Base-by-base conservation (phyloP, 352 stramenopile species). In the Globisporangium canariense region DNA sequence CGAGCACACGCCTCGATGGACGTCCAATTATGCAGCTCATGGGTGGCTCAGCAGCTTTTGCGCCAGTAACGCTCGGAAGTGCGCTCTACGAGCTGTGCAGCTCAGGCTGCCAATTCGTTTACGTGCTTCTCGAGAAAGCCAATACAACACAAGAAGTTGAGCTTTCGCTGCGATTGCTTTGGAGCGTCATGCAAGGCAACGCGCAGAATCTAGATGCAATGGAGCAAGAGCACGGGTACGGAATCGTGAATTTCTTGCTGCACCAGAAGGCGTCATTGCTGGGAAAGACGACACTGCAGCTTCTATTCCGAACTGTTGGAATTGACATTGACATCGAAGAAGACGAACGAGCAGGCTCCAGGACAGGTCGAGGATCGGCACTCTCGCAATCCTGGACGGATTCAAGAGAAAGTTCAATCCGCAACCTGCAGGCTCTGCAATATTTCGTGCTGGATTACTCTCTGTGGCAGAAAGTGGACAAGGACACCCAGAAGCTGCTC, bases 361-460 rank as follows among this genome's bases (percentile, higher is more conserved):
- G n/a, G 41, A 18, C 43, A n/a, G 40, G 62, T 65, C 22, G 20
- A 16, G 16, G 16, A 7, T 53, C 41, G 25, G 20, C n/a, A 18
- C 25, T 52, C n/a, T 52, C 14, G 40, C 58, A 72, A 43, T 8
- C 46, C 1, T n/a, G 32, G 1, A 38, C 11, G 5, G 40, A 51
- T 8, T 8, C 38, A 3, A 38, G 49, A 9, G 75, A 88, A 28
- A 80, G 73, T 66, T 71, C 70, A 8, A 81, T 88, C 45, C 76
- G 81, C 8, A 89, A 88, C 64, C 66, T 90, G 13, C 70, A 86
- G 41, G 83, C 81, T 9, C 64, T 90, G 16, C 83, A 92, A 56
- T 74, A 92, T 43, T 90, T 90, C 59, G 74, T 90, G 32, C 62
- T 92, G 51, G 83, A 92, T 55, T 86, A 88, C 45, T 86, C 76